Conservation (phyloP, 768 basidiomycete species). For the Candolleomyces efflorescens region DNA sequence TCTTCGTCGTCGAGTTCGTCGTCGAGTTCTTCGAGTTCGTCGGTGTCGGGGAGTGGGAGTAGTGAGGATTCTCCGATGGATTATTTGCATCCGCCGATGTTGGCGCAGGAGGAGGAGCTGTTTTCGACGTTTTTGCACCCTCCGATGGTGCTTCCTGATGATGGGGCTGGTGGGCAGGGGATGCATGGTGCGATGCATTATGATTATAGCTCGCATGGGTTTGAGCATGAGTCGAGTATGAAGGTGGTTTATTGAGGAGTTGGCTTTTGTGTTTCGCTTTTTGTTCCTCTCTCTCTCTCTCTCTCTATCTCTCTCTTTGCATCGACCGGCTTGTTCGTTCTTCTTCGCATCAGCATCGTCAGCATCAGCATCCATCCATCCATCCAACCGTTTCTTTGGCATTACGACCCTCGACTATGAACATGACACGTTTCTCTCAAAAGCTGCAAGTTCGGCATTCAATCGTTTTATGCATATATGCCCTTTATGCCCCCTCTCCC, state of each 20-base stretch:
- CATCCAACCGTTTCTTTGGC: too few relatives aligned
- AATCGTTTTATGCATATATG: background rate
- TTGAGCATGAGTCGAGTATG: slow-evolving; percentile 19
- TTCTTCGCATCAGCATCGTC: too few relatives aligned
- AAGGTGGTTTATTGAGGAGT: slow-evolving; percentile 12
- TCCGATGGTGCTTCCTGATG: slow-evolving; percentile 40
- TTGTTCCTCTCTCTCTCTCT: slow-evolving; percentile 3
- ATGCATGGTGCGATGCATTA: slow-evolving; percentile 23
- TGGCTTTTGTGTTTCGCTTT: background rate
- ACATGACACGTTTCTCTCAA: background rate
- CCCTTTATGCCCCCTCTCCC: background rate
- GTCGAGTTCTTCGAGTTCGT: background rate
- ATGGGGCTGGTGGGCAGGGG: slow-evolving; percentile 11
- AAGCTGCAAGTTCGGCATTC: background rate
- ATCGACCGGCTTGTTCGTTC: background rate
- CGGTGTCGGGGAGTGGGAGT: background rate
- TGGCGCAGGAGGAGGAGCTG: slow-evolving; percentile 63
- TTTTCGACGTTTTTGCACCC: slow-evolving; percentile 45
- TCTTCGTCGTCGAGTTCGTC: too few relatives aligned
- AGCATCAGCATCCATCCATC: slow-evolving; percentile 1
- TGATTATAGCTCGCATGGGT: slow-evolving; percentile 14
- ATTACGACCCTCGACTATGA: background rate
- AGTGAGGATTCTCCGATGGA: slow-evolving; percentile 66
- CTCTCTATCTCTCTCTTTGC: background rate
- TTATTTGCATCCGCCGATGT: slow-evolving; percentile 62